Percentiles rank a stretch among this genome's conserved stretches.
Evolutionary conservation across 2,329 filamentous ascomycete species (phyloP).

Genomic region (Xylariaceae sp.): DNA sequence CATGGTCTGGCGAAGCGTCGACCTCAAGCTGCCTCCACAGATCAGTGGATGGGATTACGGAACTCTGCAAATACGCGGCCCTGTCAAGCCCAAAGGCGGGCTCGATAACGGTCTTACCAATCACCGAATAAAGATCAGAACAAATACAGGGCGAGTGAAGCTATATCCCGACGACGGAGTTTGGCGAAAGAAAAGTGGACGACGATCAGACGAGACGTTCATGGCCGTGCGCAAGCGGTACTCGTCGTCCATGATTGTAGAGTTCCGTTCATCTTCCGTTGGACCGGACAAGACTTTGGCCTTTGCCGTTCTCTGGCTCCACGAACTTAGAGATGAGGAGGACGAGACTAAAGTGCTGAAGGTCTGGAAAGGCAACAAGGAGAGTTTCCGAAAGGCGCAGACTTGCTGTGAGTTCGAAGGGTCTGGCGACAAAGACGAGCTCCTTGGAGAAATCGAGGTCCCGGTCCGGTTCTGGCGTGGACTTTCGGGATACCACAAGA

Average conservation of each 20-base stretch:
- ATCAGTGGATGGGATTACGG: conserved; percentile 67
- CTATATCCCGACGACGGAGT: conserved; percentile 45
- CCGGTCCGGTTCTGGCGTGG: conserved; percentile 57
- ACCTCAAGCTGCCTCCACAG: conserved; percentile 53
- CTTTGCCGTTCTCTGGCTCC: conserved; percentile 63
- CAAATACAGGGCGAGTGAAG: conserved; percentile 53
- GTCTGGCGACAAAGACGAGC: conserved; percentile 49
- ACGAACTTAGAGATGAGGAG: conserved; percentile 64
- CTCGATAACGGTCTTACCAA: conserved; percentile 44
- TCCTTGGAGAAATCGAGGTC: conserved; percentile 52
- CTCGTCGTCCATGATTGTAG: conserved; percentile 47
- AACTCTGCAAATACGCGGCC: conserved; percentile 58
- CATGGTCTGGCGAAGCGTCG: conserved; percentile 66
- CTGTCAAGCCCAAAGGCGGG: conserved; percentile 40
- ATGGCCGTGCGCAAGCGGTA: conserved; percentile 59
- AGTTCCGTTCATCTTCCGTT: conserved; percentile 53
- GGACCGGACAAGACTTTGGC: conserved; percentile 51
- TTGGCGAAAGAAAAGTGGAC: conserved; percentile 47
- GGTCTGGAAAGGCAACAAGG: conserved; percentile 62
- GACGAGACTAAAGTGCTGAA: conserved; percentile 51
- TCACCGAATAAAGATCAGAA: conserved; percentile 54
- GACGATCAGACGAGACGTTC: conserved; percentile 38
- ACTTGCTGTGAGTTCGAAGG: conserved; percentile 33
- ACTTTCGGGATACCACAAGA: conserved; percentile 53
- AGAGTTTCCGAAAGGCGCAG: conserved; percentile 35